Conservation (phyloP, 768 basidiomycete species). For the Daedaleopsis nitida region DNA sequence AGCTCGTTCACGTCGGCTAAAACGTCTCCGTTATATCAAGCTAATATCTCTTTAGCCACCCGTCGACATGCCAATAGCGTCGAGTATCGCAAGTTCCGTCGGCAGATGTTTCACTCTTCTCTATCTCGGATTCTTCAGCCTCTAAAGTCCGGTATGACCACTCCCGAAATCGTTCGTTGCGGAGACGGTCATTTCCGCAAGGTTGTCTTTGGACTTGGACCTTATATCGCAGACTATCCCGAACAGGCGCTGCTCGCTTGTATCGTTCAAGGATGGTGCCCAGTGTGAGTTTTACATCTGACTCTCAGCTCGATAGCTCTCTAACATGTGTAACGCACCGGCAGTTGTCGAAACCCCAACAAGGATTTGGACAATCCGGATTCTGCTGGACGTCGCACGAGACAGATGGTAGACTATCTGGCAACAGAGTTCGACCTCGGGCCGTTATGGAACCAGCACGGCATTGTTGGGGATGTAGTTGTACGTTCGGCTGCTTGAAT, state of each 20-base stretch:
- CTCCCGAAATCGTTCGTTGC: constrained; percentile 16
- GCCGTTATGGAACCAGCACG: constrained; percentile 31
- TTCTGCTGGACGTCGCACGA: background rate
- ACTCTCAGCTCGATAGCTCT: background rate
- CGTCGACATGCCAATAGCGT: background rate
- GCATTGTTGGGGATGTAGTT: constrained; percentile 27
- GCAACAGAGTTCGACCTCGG: background rate
- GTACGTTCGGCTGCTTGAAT: constrained; percentile 24
- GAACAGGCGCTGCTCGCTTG: constrained; percentile 30
- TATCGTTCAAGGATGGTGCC: constrained; percentile 25
- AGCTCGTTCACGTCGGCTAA: background rate
- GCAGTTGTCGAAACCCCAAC: background rate
- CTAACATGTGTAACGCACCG: too few species aligned
- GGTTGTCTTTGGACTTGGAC: constrained; percentile 29
- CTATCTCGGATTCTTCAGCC: constrained; percentile 8
- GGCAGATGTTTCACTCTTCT: constrained; percentile 16
- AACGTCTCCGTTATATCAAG: background rate
- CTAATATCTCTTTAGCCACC: constrained; percentile 1
- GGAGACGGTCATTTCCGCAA: constrained; percentile 29
- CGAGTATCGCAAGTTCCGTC: constrained; percentile 13
- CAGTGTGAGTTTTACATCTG: constrained; percentile 13
- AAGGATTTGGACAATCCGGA: background rate
- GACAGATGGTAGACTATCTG: background rate
- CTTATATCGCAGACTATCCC: constrained; percentile 36
- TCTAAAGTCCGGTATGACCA: constrained; percentile 17